Conservation (phyloP, 176 grass and related monocot species). For the Carex scoparia region DNA sequence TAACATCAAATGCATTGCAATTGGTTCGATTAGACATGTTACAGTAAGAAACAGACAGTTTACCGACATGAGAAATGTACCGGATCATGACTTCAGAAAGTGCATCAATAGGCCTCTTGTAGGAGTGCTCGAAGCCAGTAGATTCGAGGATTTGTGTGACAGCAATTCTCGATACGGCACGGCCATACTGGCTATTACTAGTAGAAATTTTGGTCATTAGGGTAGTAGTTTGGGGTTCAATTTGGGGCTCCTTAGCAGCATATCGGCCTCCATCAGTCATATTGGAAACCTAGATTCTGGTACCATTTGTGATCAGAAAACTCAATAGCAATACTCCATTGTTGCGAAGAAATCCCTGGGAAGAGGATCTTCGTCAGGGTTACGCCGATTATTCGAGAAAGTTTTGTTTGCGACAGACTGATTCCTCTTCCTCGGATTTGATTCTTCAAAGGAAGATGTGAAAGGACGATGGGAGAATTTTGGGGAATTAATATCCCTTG, state of each 20-base stretch:
- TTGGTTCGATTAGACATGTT: slow-evolving; percentile 53
- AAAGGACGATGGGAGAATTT: too few species aligned
- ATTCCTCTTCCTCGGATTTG: too few species aligned
- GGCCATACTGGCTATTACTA: slow-evolving; percentile 50
- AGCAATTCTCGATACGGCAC: slow-evolving; percentile 49
- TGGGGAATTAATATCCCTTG: too few species aligned
- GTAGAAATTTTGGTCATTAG: background rate
- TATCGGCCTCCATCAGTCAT: slow-evolving; percentile 1
- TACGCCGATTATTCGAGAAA: too few species aligned
- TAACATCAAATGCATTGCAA: slow-evolving; percentile 72
- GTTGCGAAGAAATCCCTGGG: too few species aligned
- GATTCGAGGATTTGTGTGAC: slow-evolving; percentile 68
- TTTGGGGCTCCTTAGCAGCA: slow-evolving; percentile 30
- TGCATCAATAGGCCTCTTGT: slow-evolving; percentile 52
- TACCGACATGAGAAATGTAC: slow-evolving; percentile 66
- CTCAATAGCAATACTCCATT: background rate
- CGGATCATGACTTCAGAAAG: slow-evolving; percentile 55
- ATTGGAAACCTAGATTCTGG: background rate
- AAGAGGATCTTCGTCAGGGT: too few species aligned
- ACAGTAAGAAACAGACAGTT: slow-evolving; percentile 53
- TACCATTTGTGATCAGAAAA: slow-evolving; percentile 13
- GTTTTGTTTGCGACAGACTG: too few species aligned
- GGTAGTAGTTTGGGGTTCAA: slow-evolving; percentile 29
- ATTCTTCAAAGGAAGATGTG: too few species aligned
- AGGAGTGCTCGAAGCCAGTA: slow-evolving; percentile 51